A percentile compares a stretch with the other conserved stretches of the same genome.
Evolutionary conservation across 192 early-diverging fungal genomes (phyloP).

Genomic region (Coemansia sp.): DNA sequence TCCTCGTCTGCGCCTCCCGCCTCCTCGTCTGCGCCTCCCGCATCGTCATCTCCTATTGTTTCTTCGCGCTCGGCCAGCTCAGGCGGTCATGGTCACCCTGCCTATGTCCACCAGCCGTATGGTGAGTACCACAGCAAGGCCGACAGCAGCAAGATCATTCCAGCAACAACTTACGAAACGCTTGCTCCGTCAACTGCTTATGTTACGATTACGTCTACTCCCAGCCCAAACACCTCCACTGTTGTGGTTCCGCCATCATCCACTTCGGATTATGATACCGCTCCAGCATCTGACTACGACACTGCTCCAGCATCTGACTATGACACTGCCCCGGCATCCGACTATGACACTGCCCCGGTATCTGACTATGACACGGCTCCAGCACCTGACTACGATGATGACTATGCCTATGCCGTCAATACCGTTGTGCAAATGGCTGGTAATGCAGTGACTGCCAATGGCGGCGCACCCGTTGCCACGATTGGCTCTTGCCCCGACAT

Average conservation of each 20-base stretch:
- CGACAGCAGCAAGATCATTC: neutral
- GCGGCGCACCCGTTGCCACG: constrained; percentile 41
- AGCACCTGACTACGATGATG: constrained; percentile 15
- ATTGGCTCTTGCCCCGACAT: constrained; percentile 43
- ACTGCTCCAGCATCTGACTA: constrained; percentile 12
- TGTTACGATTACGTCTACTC: constrained; percentile 13
- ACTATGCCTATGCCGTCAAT: constrained; percentile 20
- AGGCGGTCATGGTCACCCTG: neutral
- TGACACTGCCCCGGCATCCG: constrained; percentile 11
- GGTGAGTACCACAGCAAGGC: neutral
- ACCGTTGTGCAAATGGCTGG: constrained; percentile 43
- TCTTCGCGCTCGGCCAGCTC: constrained; percentile 9
- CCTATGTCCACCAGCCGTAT: constrained; percentile 17
- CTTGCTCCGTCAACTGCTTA: neutral
- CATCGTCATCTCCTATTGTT: constrained; percentile 2
- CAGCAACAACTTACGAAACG: neutral
- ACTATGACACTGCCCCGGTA: constrained; percentile 12
- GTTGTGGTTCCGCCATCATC: constrained; percentile 30
- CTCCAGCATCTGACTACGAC: constrained; percentile 11
- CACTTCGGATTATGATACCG: neutral
- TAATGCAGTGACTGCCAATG: constrained; percentile 39
- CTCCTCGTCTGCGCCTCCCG: constrained; percentile 2
- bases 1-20: neutral
- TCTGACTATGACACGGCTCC: constrained; percentile 10
- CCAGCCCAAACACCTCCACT: constrained; percentile 19